Conservation (phyloP, 768 basidiomycete species). For the Pilatotrama ljubarskyi region DNA sequence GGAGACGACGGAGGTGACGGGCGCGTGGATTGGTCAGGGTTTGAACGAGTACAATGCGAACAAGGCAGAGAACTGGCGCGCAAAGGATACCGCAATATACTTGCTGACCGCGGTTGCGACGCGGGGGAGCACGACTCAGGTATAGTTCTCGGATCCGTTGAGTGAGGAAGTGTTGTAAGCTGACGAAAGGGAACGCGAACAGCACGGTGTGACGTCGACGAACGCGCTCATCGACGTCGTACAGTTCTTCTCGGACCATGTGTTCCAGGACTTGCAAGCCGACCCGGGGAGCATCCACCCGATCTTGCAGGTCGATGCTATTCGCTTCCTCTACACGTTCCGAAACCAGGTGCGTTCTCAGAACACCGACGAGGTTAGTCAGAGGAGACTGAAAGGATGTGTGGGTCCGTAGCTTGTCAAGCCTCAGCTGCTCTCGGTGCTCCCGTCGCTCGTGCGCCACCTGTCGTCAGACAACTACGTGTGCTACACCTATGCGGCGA, state of each 20-base stretch:
- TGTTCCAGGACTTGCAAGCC: slow-evolving; percentile 83
- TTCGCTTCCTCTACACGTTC: slow-evolving; percentile 93
- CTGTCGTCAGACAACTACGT: slow-evolving; percentile 86
- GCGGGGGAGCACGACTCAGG: slow-evolving; percentile 82
- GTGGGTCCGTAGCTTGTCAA: slow-evolving; percentile 72
- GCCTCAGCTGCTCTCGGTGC: slow-evolving; percentile 86
- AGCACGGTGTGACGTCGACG: slow-evolving; percentile 93
- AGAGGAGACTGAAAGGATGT: no score
- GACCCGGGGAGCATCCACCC: slow-evolving; percentile 70
- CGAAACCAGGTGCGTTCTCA: slow-evolving; percentile 74
- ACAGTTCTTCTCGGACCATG: slow-evolving; percentile 91
- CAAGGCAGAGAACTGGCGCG: slow-evolving; percentile 71
- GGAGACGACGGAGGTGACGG: slow-evolving; percentile 86
- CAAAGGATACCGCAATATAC: slow-evolving; percentile 93
- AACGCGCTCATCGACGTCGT: slow-evolving; percentile 93
- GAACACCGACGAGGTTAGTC: background rate
- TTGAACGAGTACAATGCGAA: slow-evolving; percentile 66
- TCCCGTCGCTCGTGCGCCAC: slow-evolving; percentile 84
- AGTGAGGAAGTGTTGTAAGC: background rate
- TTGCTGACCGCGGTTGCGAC: slow-evolving; percentile 92
- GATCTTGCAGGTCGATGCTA: slow-evolving; percentile 93
- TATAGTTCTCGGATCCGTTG: slow-evolving; percentile 32
- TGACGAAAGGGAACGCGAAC: background rate
- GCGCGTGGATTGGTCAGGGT: slow-evolving; percentile 78
- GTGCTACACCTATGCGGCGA: slow-evolving; percentile 93